These are phyloP conservation scores for Claviceps sp. DNA, from an alignment of 2,329 filamentous ascomycete genomes.

Conservation along the genomic window DNA sequence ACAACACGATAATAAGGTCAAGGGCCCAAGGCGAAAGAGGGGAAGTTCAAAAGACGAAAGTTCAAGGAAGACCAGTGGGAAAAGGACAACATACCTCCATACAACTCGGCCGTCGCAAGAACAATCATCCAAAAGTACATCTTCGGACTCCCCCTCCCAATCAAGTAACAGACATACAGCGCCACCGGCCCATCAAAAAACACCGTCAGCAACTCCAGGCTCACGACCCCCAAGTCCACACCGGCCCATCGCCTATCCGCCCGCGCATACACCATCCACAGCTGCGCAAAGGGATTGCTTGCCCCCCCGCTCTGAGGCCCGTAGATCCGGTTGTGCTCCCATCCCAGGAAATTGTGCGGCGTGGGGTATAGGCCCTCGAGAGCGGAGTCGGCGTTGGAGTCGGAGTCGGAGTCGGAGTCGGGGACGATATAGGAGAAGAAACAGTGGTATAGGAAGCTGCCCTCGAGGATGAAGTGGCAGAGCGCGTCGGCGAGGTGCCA, in stretches of 20 bases:
- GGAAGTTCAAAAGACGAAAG: too few relatives aligned
- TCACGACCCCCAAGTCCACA: conserved; percentile 49
- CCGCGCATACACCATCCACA: conserved; percentile 58
- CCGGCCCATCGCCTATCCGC: conserved; percentile 52
- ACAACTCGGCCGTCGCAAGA: conserved; percentile 52
- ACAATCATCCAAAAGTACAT: conserved; percentile 50
- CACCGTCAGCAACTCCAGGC: conserved; percentile 53
- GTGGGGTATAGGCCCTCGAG: too few relatives aligned
- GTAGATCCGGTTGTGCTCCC: conserved; percentile 32
- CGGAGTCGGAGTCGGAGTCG: conserved; percentile 27
- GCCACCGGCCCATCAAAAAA: conserved; percentile 16
- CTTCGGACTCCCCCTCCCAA: conserved; percentile 39
- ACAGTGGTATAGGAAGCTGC: conserved; percentile 83
- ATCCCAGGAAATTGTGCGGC: conserved; percentile 34
- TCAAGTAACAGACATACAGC: conserved; percentile 17
- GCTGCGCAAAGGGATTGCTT: conserved; percentile 29
- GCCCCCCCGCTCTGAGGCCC: conserved; percentile 39
- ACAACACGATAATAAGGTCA: too few relatives aligned
- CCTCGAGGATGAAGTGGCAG: conserved; percentile 84
- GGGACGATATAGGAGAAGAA: conserved; percentile 53
- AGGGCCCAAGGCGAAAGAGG: too few relatives aligned
- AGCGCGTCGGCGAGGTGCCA: conserved; percentile 92
- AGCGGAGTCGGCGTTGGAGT: too few relatives aligned
- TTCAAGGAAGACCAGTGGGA: too few relatives aligned
- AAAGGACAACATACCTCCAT: conserved; percentile 35